These are phyloP conservation scores for Alternaria sp. DNA, from an alignment of 2,329 filamentous ascomycete genomes.

Conservation along the genomic window DNA sequence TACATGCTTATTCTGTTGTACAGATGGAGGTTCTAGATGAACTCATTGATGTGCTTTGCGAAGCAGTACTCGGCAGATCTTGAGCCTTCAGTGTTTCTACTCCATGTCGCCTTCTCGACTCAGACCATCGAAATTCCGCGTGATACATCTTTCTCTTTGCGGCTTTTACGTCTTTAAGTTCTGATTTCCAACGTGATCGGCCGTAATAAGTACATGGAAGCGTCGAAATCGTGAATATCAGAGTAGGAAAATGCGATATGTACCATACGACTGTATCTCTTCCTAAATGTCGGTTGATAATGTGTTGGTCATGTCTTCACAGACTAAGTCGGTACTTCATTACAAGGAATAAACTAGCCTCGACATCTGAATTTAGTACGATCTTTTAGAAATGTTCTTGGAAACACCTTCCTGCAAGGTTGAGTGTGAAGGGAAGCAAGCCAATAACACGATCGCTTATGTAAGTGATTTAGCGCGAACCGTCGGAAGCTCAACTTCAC, in stretches of 20 bases:
- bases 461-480: constrained; percentile 13
- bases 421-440: background rate
- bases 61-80: background rate
- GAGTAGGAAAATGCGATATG: background rate
- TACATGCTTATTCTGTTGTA: background rate
- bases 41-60: background rate
- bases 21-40: background rate
- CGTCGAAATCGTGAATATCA: background rate
- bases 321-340: background rate
- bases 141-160: background rate
- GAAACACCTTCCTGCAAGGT: background rate
- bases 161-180: background rate
- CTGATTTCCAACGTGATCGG: background rate
- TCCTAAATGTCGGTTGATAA: background rate
- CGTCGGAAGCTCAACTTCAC: constrained; percentile 23
- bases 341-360: background rate
- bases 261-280: background rate
- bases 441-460: constrained; percentile 15
- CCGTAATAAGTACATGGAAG: background rate
- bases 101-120: background rate
- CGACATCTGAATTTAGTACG: background rate
- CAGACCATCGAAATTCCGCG: background rate
- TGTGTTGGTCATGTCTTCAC: background rate
- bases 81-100: background rate
- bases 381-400: background rate